Conservation (phyloP, 192 early-diverging fungal species). For the Spizellomyces sp. region DNA sequence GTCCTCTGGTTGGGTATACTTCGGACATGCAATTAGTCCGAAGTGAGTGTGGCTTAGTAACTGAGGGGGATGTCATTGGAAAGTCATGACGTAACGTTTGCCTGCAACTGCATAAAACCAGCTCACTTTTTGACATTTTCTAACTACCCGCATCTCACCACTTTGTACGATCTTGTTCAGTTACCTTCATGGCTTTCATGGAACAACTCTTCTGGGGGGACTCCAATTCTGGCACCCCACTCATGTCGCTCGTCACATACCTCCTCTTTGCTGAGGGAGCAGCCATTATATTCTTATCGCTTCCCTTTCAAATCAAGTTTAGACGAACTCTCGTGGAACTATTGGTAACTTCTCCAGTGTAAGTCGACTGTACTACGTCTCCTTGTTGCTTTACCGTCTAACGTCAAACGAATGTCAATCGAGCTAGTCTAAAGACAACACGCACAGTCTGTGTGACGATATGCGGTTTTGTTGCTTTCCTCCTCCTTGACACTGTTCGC, state of each 20-base stretch:
- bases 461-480: constrained; percentile 4
- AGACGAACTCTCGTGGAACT: constrained; percentile 19
- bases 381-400: neutral
- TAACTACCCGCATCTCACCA: no score
- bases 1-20: no score
- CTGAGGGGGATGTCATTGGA: no score
- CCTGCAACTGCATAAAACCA: no score
- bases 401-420: neutral
- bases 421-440: constrained; percentile 9
- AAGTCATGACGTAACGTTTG: no score
- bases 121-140: no score
- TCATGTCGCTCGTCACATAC: constrained; percentile 19
- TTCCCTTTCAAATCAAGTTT: constrained; percentile 36
- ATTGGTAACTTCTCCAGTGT: constrained; percentile 27
- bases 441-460: constrained; percentile 21
- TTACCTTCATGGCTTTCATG: neutral
- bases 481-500: constrained; percentile 19
- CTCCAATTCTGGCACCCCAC: constrained; percentile 5
- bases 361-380: neutral
- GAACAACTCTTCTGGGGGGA: constrained; percentile 2
- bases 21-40: no score
- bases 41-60: no score
- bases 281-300: constrained; percentile 24
- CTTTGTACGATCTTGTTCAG: no score
- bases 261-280: constrained; percentile 19